Evolutionary conservation across 2,329 filamentous ascomycete genomes (phyloP), one percentile per base, ranked within the genome.

Genomic region (Beauveria brongniartii): DNA sequence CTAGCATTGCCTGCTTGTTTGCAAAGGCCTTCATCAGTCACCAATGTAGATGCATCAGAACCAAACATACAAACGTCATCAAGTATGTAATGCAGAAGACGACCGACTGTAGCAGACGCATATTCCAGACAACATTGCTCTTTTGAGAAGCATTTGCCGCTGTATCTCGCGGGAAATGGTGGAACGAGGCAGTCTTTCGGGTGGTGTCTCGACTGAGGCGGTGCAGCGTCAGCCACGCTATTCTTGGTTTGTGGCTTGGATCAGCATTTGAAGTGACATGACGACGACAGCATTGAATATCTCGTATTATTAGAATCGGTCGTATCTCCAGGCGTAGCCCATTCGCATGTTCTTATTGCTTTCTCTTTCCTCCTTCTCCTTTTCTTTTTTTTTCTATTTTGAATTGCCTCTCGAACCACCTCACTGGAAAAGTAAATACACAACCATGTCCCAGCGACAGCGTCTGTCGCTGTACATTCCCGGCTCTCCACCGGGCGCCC

Each of bases 171-270:
- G 41, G 28, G 28, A 56, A 56, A 37, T 24, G 54, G 54, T 26
- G 54, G 41, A 47, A n/a, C n/a, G 26, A 20, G 3, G 51, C 34
- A 14, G 37, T 3, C 16, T 20, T 20, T n/a, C 30, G 3, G 41
- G 34, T 48, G 20, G 28, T 48, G 37, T 20, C 22, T 43, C 16
- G 47, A 34, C 0, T 52, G 57, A 53, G 57, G 57, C 57, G 57
- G 57, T 59, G 57, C 57, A 53, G 41, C 37, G n/a, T 26, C 48
- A 48, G 56, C 56, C 56, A 53, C 56, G 30, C 37, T 18, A 30
- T 37, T 28, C 48, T 53, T 53, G 48, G 24, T 24, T 59, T 43
- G 57, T 59, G 57, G 57, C 57, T 59, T 59, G 41, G 48, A 54
- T 53, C 57, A 59, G 57, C 48, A 24, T 50, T 46, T 47, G 57